phyloP scores from a whole-genome alignment of 2,329 filamentous ascomycete genomes.

The Cercospora sojina region DNA sequence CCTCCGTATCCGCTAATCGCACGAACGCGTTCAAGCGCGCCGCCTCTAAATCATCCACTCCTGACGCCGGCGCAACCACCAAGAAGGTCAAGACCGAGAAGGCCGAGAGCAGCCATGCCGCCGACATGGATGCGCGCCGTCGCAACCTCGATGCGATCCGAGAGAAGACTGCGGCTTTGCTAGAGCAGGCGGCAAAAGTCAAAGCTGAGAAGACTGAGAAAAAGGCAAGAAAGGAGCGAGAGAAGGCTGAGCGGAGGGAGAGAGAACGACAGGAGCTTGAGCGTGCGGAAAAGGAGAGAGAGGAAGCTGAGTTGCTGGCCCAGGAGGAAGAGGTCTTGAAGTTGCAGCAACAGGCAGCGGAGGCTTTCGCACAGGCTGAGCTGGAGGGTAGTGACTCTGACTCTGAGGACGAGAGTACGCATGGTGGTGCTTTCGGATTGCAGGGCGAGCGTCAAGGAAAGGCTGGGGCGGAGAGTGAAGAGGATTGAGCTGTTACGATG shows the following conservation, averaged over 20 bases:
- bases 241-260: neutral
- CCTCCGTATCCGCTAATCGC: neutral
- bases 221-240: neutral
- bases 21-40: conserved; percentile 1
- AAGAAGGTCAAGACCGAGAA: neutral
- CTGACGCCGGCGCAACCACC: neutral
- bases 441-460: conserved; percentile 22
- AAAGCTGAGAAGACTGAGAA: conserved; percentile 4
- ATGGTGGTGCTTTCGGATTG: conserved; percentile 19
- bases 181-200: neutral
- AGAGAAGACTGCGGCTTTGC: neutral
- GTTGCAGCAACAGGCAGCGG: conserved; percentile 18
- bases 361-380: conserved; percentile 26
- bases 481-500: conserved; percentile 10
- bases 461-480: conserved; percentile 19
- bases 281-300: conserved; percentile 3
- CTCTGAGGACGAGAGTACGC: conserved; percentile 23
- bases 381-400: conserved; percentile 17
- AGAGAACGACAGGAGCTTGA: neutral
- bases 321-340: conserved; percentile 13
- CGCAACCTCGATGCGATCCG: neutral
- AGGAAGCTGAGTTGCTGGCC: conserved; percentile 4
- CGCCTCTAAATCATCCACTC: neutral
- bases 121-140: neutral
- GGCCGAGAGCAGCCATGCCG: neutral